These are phyloP conservation scores for Capsicum chinense DNA, from an alignment of 257 asterid genomes.

Conservation along the genomic window DNA sequence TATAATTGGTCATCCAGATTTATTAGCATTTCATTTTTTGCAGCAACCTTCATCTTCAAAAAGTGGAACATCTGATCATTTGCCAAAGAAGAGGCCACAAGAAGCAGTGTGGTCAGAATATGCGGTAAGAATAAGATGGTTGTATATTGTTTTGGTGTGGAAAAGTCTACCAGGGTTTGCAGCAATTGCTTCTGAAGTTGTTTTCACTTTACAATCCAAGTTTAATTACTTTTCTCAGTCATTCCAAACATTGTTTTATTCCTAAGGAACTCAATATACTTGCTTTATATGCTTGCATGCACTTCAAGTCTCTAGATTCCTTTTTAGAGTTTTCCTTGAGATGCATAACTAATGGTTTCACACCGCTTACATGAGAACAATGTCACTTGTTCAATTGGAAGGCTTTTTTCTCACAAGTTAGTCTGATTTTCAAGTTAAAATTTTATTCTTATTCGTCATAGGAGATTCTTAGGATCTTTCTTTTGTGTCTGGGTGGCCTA, in stretches of 20 bases:
- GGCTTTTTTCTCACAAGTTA: slow-evolving; percentile 7
- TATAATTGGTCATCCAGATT: neutral
- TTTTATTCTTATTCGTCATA: neutral
- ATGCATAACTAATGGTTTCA: slow-evolving; percentile 20
- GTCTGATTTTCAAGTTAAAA: slow-evolving; percentile 1
- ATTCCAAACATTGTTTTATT: neutral
- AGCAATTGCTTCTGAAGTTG: slow-evolving; percentile 10
- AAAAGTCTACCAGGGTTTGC: neutral
- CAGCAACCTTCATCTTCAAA: slow-evolving; percentile 69
- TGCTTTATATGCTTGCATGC: neutral
- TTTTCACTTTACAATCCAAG: neutral
- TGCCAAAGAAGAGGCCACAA: slow-evolving; percentile 69
- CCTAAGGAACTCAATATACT: neutral
- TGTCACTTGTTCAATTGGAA: neutral
- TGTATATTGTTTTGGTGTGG: neutral
- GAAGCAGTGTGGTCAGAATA: slow-evolving; percentile 66
- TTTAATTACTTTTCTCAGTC: neutral
- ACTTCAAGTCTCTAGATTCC: neutral
- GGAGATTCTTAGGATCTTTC: neutral
- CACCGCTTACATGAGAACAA: neutral
- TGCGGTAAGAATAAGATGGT: slow-evolving; percentile 76
- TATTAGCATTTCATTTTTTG: slow-evolving; percentile 40
- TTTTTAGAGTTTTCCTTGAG: neutral
- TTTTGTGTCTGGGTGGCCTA: neutral
- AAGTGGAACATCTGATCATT: slow-evolving; percentile 77